Percentiles rank a stretch among this genome's conserved stretches.
phyloP scores from a whole-genome alignment of 1,284 basidiomycete genomes.

The Porodaedalea pini region DNA sequence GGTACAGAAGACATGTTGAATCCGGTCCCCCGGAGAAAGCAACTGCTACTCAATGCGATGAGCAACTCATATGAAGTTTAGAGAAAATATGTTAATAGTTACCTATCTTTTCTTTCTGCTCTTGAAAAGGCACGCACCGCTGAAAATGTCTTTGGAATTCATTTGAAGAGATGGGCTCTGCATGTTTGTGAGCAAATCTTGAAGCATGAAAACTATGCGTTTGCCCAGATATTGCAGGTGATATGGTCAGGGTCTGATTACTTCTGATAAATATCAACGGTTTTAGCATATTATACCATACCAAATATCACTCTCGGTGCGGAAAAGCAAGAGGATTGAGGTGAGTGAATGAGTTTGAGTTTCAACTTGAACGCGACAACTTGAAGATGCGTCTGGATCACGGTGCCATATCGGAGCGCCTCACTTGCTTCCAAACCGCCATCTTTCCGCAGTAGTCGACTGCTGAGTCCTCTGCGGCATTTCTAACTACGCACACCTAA shows the following conservation, averaged over 20 bases:
- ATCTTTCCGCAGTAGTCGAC: slow-evolving; percentile 61
- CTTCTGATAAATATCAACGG: background rate
- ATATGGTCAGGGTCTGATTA: background rate
- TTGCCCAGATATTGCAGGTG: background rate
- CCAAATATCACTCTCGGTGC: background rate
- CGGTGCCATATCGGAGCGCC: too few species aligned
- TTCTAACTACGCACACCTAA: slow-evolving; percentile 29
- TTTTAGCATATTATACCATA: background rate
- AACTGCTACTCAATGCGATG: slow-evolving; percentile 42
- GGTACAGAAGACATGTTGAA: slow-evolving; percentile 69
- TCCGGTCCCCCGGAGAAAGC: slow-evolving; percentile 79
- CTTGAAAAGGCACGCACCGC: slow-evolving; percentile 36
- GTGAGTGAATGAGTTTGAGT: background rate
- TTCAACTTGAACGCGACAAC: background rate
- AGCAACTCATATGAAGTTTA: background rate
- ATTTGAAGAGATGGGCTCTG: background rate
- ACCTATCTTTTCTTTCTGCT: slow-evolving; percentile 44
- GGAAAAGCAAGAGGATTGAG: background rate
- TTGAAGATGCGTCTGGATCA: background rate
- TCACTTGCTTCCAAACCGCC: background rate
- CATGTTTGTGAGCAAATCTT: background rate
- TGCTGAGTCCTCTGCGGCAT: slow-evolving; percentile 68
- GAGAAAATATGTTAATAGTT: slow-evolving; percentile 6
- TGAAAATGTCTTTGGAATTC: slow-evolving; percentile 45
- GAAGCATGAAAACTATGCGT: background rate